These are phyloP conservation scores for Aspergillus spinulosporus DNA, from an alignment of 2,329 filamentous ascomycete genomes.

Conservation along the genomic window DNA sequence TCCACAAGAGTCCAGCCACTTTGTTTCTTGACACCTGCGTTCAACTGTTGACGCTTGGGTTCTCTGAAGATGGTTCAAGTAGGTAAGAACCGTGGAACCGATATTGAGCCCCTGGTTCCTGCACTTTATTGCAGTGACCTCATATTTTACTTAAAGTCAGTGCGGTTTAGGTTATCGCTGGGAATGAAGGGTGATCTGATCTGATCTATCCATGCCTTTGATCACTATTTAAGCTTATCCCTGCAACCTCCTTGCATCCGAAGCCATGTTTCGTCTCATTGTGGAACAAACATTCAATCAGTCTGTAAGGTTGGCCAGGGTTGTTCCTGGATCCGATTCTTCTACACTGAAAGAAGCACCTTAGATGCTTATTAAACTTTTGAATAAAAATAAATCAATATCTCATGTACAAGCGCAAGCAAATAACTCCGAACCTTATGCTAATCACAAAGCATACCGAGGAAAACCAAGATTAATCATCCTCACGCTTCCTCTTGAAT, in stretches of 20 bases:
- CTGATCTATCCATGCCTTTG: neutral
- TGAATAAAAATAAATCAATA: neutral
- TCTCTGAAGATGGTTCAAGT: neutral
- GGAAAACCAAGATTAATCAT: constrained; percentile 26
- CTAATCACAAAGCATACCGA: constrained; percentile 17
- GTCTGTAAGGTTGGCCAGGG: neutral
- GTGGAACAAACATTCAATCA: neutral
- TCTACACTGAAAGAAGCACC: neutral
- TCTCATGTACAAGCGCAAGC: neutral
- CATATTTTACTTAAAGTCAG: neutral
- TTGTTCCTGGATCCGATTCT: neutral
- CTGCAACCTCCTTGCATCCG: constrained; percentile 1
- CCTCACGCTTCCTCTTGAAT: constrained; percentile 52
- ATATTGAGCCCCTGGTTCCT: constrained; percentile 1
- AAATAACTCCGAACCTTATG: constrained; percentile 15
- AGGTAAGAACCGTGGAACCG: constrained; percentile 3
- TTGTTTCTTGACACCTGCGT: neutral
- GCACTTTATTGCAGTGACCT: neutral
- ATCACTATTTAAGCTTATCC: constrained; percentile 2
- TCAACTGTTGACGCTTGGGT: neutral
- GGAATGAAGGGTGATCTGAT: neutral
- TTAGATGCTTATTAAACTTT: neutral
- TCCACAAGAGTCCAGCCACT: neutral
- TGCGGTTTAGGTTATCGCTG: neutral
- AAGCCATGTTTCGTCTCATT: neutral